These are phyloP conservation scores for Serendipita vermifera DNA, from an alignment of 768 basidiomycete species.

Conservation along the genomic window DNA sequence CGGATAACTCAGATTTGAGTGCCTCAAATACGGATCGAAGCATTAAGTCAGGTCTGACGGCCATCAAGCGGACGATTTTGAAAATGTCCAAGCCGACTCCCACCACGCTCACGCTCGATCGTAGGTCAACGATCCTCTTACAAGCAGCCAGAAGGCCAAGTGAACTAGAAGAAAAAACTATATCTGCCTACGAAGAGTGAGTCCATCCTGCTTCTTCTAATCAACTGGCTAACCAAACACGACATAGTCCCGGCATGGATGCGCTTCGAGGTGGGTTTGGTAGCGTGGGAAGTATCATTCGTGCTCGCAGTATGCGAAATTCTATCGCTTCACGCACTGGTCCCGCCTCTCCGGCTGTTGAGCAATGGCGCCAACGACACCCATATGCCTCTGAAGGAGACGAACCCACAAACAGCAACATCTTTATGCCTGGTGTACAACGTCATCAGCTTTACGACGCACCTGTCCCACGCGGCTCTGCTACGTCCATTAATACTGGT, in stretches of 20 bases:
- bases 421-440: conserved; percentile 35
- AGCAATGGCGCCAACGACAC: conserved; percentile 19
- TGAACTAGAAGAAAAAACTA: conserved; percentile 53
- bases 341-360: no score
- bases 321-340: conserved; percentile 24
- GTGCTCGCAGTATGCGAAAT: conserved; percentile 29
- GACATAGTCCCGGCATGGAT: conserved; percentile 86
- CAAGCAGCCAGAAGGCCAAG: conserved; percentile 71
- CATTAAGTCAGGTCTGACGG: no score
- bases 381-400: conserved; percentile 11
- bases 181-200: conserved; percentile 60
- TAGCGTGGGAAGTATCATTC: conserved; percentile 77
- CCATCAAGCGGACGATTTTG: no score
- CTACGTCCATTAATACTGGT: conserved; percentile 33
- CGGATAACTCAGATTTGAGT: conserved; percentile 9
- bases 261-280: conserved; percentile 84
- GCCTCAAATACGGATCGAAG: neutral
- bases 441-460: conserved; percentile 83
- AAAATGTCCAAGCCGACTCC: conserved; percentile 96
- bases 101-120: conserved; percentile 61
- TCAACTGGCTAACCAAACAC: no score
- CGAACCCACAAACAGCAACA: neutral
- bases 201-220: neutral
- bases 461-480: conserved; percentile 45
- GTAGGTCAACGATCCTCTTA: conserved; percentile 78